A percentile compares a stretch with the other conserved stretches of the same genome.
Evolutionary conservation across 2,329 filamentous ascomycete genomes (phyloP).

Genomic region (Trichophyton schoenleinii): DNA sequence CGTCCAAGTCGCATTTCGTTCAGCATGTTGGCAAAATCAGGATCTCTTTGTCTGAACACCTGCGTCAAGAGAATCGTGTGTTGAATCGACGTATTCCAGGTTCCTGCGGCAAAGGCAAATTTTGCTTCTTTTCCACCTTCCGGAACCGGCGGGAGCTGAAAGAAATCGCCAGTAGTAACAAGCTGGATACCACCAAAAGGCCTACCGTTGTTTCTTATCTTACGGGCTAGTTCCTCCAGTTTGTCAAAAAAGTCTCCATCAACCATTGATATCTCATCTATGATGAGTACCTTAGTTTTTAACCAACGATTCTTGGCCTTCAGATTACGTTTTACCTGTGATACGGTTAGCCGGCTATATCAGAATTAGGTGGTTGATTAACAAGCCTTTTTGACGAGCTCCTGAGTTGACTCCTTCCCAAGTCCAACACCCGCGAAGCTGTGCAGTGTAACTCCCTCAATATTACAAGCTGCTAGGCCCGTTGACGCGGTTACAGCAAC

Average conservation of each 20-base stretch:
- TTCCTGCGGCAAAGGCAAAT: constrained; percentile 85
- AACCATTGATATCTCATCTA: constrained; percentile 98
- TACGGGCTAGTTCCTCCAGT: constrained; percentile 72
- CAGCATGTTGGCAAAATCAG: constrained; percentile 81
- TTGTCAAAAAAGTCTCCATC: constrained; percentile 97
- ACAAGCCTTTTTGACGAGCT: constrained; percentile 62
- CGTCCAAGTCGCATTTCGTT: constrained; percentile 93
- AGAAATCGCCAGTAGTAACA: constrained; percentile 93
- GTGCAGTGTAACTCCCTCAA: constrained; percentile 88
- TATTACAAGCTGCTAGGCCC: constrained; percentile 89
- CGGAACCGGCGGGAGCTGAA: constrained; percentile 88
- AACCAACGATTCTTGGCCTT: constrained; percentile 87
- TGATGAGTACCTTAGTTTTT: constrained; percentile 70
- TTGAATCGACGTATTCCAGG: constrained; percentile 85
- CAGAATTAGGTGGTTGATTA: constrained; percentile 12
- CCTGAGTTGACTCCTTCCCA: constrained; percentile 72
- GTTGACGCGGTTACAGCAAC: constrained; percentile 93
- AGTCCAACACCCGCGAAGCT: constrained; percentile 93
- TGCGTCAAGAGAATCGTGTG: constrained; percentile 93
- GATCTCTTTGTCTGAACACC: constrained; percentile 90
- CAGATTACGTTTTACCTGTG: constrained; percentile 61
- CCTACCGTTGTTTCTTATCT: constrained; percentile 75
- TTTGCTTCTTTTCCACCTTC: constrained; percentile 61
- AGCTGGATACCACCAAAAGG: constrained; percentile 95
- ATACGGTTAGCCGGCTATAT: neutral